These are phyloP conservation scores for Dendrostoma leiphaemia DNA, from an alignment of 2,329 filamentous ascomycete species.

Conservation along the genomic window DNA sequence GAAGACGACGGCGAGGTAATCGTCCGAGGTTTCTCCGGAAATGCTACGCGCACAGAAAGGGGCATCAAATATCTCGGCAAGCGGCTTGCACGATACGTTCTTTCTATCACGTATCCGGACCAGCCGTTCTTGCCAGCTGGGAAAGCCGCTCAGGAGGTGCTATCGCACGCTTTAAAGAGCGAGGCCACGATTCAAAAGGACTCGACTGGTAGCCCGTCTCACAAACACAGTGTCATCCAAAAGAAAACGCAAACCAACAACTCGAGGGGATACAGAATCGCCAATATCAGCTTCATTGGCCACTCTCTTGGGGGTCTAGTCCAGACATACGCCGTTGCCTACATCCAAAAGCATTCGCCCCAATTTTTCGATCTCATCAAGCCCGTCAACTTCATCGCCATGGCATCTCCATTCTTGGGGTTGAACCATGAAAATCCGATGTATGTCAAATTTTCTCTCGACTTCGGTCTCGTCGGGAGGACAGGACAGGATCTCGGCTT, in stretches of 20 bases:
- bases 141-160: conserved; percentile 47
- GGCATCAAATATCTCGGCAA: conserved; percentile 98
- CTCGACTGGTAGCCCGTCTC: conserved; percentile 31
- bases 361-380: conserved; percentile 83
- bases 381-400: conserved; percentile 84
- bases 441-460: conserved; percentile 94
- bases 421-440: conserved; percentile 96
- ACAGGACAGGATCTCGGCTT: conserved; percentile 93
- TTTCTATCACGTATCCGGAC: conserved; percentile 89
- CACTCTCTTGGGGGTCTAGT: conserved; percentile 89
- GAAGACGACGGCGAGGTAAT: conserved; percentile 75
- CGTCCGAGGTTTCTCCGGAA: conserved; percentile 85
- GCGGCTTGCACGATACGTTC: conserved; percentile 84
- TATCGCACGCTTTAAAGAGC: conserved; percentile 37
- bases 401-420: conserved; percentile 86
- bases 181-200: conserved; percentile 38
- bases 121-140: conserved; percentile 76
- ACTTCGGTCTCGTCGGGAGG: conserved; percentile 93
- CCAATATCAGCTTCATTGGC: conserved; percentile 91
- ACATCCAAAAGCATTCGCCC: conserved; percentile 94
- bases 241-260: conserved; percentile 28
- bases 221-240: conserved; percentile 53
- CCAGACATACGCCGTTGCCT: conserved; percentile 92
- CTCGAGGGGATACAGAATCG: conserved; percentile 70
- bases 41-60: conserved; percentile 85